Conservation (phyloP, 169 alveolate genomes). For the Amoebophrya sp. region DNA sequence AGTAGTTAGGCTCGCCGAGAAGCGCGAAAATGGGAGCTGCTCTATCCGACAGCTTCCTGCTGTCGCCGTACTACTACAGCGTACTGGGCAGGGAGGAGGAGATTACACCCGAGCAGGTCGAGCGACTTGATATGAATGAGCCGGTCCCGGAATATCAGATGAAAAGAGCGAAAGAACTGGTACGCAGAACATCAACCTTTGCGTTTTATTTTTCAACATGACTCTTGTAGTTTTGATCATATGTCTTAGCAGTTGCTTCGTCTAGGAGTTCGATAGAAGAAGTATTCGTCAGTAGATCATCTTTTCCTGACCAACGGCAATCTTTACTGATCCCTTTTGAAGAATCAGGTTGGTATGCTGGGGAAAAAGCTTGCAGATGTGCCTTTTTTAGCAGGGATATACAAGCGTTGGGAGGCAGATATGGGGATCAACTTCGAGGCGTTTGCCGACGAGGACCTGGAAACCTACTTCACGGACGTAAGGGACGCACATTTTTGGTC, state of each 20-base stretch:
- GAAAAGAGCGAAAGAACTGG: neutral
- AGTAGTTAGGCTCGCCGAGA: too few species aligned
- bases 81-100: constrained; percentile 1
- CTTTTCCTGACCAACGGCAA: too few species aligned
- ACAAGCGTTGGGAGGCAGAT: constrained; percentile 20
- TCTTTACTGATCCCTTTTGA: too few species aligned
- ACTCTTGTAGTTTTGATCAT: too few species aligned
- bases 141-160: neutral
- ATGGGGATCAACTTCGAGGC: neutral
- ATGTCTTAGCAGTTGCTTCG: too few species aligned
- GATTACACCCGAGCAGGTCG: neutral
- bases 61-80: constrained; percentile 16
- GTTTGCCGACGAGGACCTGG: constrained; percentile 4
- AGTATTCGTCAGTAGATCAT: too few species aligned
- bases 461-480: neutral
- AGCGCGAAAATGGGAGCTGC: constrained; percentile 2
- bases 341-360: too few species aligned
- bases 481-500: neutral
- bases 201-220: too few species aligned
- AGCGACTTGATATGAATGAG: neutral
- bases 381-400: neutral
- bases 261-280: too few species aligned
- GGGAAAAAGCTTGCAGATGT: neutral
- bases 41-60: neutral
- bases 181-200: too few species aligned